Percentiles rank a stretch among this genome's conserved stretches.
Evolutionary conservation across 495 filamentous ascomycete species (phyloP).

Genomic region (Penicillium egyptiacum): DNA sequence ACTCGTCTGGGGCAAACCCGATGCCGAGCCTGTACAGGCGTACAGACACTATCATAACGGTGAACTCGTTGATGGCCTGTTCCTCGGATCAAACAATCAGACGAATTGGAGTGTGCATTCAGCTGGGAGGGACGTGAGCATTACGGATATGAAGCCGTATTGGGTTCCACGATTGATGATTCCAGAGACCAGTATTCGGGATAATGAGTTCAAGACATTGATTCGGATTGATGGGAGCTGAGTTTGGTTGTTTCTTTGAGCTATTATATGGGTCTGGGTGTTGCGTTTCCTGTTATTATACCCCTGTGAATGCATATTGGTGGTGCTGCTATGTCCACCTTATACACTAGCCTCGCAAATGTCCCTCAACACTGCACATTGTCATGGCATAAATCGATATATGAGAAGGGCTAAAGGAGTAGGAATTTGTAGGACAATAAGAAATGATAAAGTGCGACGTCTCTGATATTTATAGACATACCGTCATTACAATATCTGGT

Average conservation of each 20-base stretch:
- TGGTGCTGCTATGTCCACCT: not conserved
- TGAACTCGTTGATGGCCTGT: not conserved
- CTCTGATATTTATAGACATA: too few species aligned
- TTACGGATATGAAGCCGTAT: conserved; percentile 10
- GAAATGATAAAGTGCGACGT: too few species aligned
- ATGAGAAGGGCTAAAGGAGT: too few species aligned
- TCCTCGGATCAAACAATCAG: conserved; percentile 15
- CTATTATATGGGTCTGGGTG: not conserved
- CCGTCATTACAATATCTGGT: too few species aligned
- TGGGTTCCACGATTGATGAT: conserved; percentile 15
- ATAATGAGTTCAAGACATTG: conserved; percentile 9
- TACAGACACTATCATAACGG: conserved; percentile 12
- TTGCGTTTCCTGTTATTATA: conserved; percentile 1
- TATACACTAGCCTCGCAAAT: not conserved
- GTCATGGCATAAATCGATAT: too few species aligned
- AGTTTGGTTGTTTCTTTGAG: not conserved
- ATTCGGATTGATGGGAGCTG: conserved; percentile 18
- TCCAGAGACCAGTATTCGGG: not conserved
- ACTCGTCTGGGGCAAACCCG: conserved; percentile 17
- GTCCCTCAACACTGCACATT: not conserved
- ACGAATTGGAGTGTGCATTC: conserved; percentile 14
- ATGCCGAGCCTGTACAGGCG: conserved; percentile 8
- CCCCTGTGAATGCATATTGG: not conserved
- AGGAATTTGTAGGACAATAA: too few species aligned
- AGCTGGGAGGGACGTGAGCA: conserved; percentile 14